phyloP scores from a whole-genome alignment of 495 filamentous ascomycete species.

The Chaetomium fimeti region DNA sequence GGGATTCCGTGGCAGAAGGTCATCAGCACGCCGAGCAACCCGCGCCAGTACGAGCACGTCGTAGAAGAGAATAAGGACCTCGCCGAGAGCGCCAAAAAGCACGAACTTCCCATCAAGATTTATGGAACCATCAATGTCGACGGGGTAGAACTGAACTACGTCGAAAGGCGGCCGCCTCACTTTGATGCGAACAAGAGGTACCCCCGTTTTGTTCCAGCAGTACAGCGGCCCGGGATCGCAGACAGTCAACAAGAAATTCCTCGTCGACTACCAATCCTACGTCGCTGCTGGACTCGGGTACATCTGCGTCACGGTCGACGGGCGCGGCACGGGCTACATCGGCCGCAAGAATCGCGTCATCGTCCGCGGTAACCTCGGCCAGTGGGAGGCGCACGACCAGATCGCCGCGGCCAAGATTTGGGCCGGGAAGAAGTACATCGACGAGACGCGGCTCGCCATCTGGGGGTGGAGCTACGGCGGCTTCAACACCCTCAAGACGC shows the following conservation, averaged over 20 bases:
- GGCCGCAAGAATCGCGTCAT: constrained; percentile 80
- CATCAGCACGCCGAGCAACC: constrained; percentile 72
- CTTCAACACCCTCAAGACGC: constrained; percentile 94
- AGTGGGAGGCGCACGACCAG: constrained; percentile 85
- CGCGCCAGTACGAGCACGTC: constrained; percentile 58
- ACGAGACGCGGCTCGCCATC: constrained; percentile 77
- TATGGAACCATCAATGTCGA: constrained; percentile 80
- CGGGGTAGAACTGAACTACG: constrained; percentile 71
- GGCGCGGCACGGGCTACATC: constrained; percentile 86
- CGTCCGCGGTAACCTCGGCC: constrained; percentile 77
- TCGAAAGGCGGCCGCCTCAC: constrained; percentile 87
- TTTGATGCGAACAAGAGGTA: constrained; percentile 85
- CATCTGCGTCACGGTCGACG: constrained; percentile 92
- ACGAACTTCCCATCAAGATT: constrained; percentile 79
- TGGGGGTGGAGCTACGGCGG: constrained; percentile 99
- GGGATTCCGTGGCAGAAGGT: constrained; percentile 90
- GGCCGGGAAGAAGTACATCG: constrained; percentile 79
- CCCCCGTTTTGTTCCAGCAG: constrained; percentile 89
- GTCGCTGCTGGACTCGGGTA: constrained; percentile 85
- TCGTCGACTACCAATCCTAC: constrained; percentile 87
- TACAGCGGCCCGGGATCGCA: constrained; percentile 93
- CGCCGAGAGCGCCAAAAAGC: constrained; percentile 63
- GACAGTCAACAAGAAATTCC: constrained; percentile 75
- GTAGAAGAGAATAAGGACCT: constrained; percentile 78
- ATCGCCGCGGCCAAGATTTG: constrained; percentile 87